Evolutionary conservation across 768 basidiomycete genomes (phyloP).

Genomic region (Amanita molliuscula): DNA sequence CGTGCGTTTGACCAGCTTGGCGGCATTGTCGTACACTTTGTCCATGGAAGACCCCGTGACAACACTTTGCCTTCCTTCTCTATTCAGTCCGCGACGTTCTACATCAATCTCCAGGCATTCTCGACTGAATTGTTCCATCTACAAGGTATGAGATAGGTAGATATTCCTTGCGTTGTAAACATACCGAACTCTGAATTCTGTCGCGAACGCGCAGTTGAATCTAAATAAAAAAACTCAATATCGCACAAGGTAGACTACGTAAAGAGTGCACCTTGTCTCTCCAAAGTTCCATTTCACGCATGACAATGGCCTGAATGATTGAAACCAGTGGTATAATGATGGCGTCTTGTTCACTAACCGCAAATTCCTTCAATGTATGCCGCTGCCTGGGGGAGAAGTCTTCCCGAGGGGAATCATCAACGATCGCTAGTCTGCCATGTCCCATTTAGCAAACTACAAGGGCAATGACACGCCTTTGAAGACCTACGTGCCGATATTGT

Average conservation of each 20-base stretch:
- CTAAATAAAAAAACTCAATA: slow-evolving; percentile 21
- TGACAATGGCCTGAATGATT: slow-evolving; percentile 56
- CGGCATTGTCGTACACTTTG: slow-evolving; percentile 82
- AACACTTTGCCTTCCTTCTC: slow-evolving; percentile 24
- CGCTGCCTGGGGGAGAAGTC: slow-evolving; percentile 86
- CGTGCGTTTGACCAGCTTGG: slow-evolving; percentile 80
- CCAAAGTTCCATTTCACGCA: slow-evolving; percentile 96
- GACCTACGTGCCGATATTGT: slow-evolving; percentile 74
- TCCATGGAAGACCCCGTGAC: slow-evolving; percentile 56
- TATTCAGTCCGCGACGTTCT: slow-evolving; percentile 29
- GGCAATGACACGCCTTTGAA: not conserved
- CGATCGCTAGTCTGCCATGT: slow-evolving; percentile 55
- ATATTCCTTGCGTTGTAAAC: slow-evolving; percentile 12
- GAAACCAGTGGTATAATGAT: not conserved
- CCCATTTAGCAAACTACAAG: not conserved
- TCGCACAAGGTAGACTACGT: not conserved
- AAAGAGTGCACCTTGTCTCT: slow-evolving; percentile 61
- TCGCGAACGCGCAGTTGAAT: slow-evolving; percentile 87
- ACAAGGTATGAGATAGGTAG: not conserved
- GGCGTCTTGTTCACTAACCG: slow-evolving; percentile 25
- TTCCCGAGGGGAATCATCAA: slow-evolving; percentile 71
- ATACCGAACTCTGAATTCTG: slow-evolving; percentile 80
- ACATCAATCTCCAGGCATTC: slow-evolving; percentile 90
- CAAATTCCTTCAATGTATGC: slow-evolving; percentile 92
- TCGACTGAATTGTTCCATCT: slow-evolving; percentile 95